phyloP scores from a whole-genome alignment of 208 protist species.

The Leishmania gerbilli region DNA sequence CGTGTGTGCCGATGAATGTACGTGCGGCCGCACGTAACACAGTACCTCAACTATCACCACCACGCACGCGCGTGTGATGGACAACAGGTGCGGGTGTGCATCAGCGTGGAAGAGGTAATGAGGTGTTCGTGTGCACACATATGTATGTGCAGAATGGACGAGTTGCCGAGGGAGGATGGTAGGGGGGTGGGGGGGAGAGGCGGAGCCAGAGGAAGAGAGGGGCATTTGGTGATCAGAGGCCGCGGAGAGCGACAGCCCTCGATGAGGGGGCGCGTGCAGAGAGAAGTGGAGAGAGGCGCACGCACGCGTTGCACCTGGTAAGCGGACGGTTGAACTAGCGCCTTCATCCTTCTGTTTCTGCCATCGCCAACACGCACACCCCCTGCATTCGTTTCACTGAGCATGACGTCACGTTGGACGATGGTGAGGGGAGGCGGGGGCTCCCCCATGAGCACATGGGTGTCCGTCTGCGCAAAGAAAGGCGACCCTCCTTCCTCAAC shows the following conservation, averaged over 20 bases:
- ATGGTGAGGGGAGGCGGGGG: too few species aligned
- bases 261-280: neutral
- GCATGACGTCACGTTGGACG: neutral
- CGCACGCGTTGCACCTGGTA: too few species aligned
- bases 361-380: neutral
- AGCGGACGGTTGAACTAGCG: neutral
- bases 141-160: neutral
- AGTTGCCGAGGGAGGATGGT: neutral
- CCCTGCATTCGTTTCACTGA: neutral
- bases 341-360: neutral
- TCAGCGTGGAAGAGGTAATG: neutral
- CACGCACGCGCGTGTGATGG: neutral
- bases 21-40: neutral
- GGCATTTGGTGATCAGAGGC: neutral
- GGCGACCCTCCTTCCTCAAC: neutral
- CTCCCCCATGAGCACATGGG: neutral
- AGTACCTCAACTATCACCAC: neutral
- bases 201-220: neutral
- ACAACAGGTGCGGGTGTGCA: neutral
- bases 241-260: neutral
- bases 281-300: neutral
- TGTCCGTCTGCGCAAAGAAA: neutral
- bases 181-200: too few species aligned
- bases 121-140: neutral
- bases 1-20: neutral